Conservation (phyloP, 2,329 filamentous ascomycete species). For the Penicillium frequentans region DNA sequence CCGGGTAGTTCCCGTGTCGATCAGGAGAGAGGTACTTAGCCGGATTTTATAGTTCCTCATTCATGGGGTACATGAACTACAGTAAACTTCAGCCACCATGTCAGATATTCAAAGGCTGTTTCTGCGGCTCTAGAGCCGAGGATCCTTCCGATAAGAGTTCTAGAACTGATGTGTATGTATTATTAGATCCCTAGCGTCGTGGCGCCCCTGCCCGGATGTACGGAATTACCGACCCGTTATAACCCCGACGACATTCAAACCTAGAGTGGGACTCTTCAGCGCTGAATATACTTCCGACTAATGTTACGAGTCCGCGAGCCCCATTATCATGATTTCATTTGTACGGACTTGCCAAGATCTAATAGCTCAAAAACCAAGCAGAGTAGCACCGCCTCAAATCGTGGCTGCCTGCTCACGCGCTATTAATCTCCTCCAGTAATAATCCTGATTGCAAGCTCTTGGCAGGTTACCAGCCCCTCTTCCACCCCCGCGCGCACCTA, state of each 20-base stretch:
- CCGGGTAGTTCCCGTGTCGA: background rate
- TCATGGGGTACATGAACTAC: background rate
- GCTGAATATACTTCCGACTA: background rate
- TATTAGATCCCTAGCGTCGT: background rate
- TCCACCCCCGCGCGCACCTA: background rate
- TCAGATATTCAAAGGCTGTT: background rate
- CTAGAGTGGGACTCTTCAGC: background rate
- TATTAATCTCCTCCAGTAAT: background rate
- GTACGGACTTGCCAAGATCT: background rate
- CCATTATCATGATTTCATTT: background rate
- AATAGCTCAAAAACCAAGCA: background rate
- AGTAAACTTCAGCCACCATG: background rate
- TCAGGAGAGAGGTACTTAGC: background rate
- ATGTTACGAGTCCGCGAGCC: no score
- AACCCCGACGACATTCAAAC: background rate
- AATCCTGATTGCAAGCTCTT: background rate
- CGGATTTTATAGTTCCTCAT: background rate
- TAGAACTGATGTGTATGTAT: background rate
- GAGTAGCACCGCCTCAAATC: background rate
- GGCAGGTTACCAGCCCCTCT: background rate
- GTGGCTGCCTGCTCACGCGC: slow-evolving; percentile 1
- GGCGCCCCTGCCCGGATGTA: background rate
- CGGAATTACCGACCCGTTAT: background rate
- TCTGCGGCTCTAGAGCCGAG: background rate
- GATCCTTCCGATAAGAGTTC: background rate